Conservation (phyloP, 164 flowering plant genomes). For the Kingdonia uniflora region DNA sequence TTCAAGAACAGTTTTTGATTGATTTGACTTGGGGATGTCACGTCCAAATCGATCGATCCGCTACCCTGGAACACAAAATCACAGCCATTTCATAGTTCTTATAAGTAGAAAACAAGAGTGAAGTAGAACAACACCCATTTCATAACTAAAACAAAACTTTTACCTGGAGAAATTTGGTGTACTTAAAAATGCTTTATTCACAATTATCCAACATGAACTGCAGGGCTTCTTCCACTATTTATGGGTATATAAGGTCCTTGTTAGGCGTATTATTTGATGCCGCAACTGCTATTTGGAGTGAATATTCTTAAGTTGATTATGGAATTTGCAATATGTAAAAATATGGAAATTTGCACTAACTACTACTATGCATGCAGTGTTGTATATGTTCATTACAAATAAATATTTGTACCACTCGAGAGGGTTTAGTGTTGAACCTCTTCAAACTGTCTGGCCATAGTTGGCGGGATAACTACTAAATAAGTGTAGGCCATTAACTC, state of each 20-base stretch:
- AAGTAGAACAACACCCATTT: neutral
- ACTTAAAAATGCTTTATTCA: constrained; percentile 84
- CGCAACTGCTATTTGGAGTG: constrained; percentile 75
- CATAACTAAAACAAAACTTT: constrained; percentile 4
- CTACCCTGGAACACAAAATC: constrained; percentile 42
- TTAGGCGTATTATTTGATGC: constrained; percentile 61
- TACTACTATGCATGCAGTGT: too few species aligned
- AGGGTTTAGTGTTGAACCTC: constrained; percentile 39
- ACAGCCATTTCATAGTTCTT: neutral
- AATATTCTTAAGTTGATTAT: constrained; percentile 3
- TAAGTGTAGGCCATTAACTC: constrained; percentile 93
- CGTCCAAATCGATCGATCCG: constrained; percentile 74
- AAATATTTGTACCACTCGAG: neutral
- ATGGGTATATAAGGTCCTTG: constrained; percentile 59
- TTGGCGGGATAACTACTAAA: constrained; percentile 74
- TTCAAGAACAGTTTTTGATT: constrained; percentile 69
- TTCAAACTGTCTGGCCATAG: constrained; percentile 58
- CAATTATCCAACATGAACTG: constrained; percentile 75
- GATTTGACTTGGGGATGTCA: constrained; percentile 78
- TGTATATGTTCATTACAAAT: neutral
- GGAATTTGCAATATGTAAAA: neutral
- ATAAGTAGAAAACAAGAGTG: too few species aligned
- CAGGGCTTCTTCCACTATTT: constrained; percentile 73
- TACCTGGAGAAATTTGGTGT: constrained; percentile 81
- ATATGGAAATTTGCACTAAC: too few species aligned